These are phyloP conservation scores for Metarhizium sp. DNA, from an alignment of 2,329 filamentous ascomycete genomes.

Conservation along the genomic window DNA sequence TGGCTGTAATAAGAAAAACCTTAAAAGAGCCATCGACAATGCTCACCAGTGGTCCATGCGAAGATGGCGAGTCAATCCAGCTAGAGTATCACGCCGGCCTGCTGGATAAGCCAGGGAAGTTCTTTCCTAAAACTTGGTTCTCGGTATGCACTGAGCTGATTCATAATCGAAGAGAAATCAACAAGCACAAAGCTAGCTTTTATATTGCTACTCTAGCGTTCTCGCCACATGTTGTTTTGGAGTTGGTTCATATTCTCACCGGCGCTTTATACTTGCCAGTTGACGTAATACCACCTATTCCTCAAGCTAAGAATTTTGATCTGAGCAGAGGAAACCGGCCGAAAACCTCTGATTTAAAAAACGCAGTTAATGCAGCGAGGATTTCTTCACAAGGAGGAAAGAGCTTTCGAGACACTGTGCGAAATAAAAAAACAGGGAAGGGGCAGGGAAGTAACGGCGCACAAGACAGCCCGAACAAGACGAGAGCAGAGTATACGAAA, in stretches of 20 bases:
- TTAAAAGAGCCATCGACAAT: not conserved
- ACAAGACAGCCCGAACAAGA: not conserved
- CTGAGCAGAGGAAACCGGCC: not conserved
- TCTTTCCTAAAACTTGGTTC: conserved; percentile 1
- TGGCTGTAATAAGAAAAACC: too few relatives aligned
- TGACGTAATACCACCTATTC: not conserved
- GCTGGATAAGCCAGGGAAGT: not conserved
- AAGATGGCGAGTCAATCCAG: not conserved
- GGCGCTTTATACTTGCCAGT: not conserved
- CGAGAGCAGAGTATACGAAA: not conserved
- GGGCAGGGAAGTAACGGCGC: not conserved
- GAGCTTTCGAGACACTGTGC: too few relatives aligned
- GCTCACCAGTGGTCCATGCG: not conserved
- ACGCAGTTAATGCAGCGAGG: not conserved
- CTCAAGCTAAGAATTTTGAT: not conserved
- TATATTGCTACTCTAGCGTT: not conserved
- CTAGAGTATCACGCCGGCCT: not conserved
- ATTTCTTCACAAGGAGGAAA: not conserved
- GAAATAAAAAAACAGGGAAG: not conserved
- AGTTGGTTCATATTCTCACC: not conserved
- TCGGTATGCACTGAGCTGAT: not conserved
- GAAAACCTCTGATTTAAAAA: not conserved
- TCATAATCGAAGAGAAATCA: not conserved
- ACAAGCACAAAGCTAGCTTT: not conserved
- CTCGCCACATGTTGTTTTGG: not conserved